These are phyloP conservation scores for Claviceps monticola DNA, from an alignment of 2,329 filamentous ascomycete species.

Conservation along the genomic window DNA sequence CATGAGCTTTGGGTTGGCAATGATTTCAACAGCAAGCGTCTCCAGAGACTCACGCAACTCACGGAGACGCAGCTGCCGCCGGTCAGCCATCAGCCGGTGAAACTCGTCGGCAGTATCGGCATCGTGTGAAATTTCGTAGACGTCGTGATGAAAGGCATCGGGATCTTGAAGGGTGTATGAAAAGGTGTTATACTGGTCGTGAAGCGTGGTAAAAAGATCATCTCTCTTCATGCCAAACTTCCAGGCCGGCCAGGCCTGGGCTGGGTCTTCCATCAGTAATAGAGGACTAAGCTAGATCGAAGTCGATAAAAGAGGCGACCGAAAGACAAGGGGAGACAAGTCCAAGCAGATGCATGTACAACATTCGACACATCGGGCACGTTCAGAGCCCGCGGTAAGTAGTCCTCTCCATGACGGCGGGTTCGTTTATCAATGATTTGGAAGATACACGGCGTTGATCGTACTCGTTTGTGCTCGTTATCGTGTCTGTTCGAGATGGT, in stretches of 20 bases:
- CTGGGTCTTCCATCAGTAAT: constrained; percentile 38
- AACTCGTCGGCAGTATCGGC: constrained; percentile 39
- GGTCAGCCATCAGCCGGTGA: constrained; percentile 37
- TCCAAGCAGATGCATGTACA: constrained; percentile 1
- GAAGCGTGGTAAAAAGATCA: constrained; percentile 42
- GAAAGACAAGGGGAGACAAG: background rate
- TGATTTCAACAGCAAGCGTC: constrained; percentile 45
- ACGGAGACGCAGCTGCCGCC: constrained; percentile 37
- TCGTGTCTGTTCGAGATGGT: constrained; percentile 6
- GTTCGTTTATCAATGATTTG: background rate
- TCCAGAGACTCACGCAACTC: constrained; percentile 43
- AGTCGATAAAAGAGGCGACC: background rate
- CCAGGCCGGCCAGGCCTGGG: constrained; percentile 43
- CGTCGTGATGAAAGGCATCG: constrained; percentile 47
- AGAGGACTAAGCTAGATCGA: background rate
- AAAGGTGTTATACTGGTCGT: constrained; percentile 47
- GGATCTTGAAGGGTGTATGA: constrained; percentile 42
- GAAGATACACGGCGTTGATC: background rate
- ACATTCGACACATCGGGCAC: constrained; percentile 4
- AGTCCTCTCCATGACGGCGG: constrained; percentile 10
- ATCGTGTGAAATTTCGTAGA: constrained; percentile 41
- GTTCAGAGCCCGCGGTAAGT: constrained; percentile 5
- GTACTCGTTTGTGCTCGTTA: constrained; percentile 3
- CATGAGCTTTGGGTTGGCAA: constrained; percentile 44
- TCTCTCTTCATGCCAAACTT: constrained; percentile 49